These are phyloP conservation scores for Ophioceras dolichostomum DNA, from an alignment of 2,329 filamentous ascomycete species.

Conservation along the genomic window DNA sequence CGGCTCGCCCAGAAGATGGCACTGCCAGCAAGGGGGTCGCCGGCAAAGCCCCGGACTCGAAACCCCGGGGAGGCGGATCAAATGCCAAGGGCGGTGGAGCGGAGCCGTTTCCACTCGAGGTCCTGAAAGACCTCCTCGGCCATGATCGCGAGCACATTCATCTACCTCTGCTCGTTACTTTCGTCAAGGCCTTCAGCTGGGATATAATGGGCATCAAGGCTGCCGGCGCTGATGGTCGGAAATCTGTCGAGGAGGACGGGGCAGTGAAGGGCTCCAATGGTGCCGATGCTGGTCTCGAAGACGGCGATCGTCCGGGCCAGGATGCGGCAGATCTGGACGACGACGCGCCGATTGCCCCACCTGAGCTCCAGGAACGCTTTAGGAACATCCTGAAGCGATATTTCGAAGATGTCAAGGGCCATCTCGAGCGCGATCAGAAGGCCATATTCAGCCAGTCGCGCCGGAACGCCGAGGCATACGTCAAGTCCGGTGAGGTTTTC, in stretches of 20 bases:
- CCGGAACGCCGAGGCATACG: slow-evolving; percentile 94
- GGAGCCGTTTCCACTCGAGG: slow-evolving; percentile 91
- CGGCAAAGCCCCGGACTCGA: slow-evolving; percentile 50
- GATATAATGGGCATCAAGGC: slow-evolving; percentile 77
- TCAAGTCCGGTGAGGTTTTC: slow-evolving; percentile 96
- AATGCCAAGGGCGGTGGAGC: slow-evolving; percentile 51
- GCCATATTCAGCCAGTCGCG: slow-evolving; percentile 75
- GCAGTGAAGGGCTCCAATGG: slow-evolving; percentile 34
- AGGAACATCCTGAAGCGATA: slow-evolving; percentile 76
- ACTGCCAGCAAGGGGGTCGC: slow-evolving; percentile 41
- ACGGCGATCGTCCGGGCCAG: slow-evolving; percentile 35
- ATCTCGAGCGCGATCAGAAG: slow-evolving; percentile 86
- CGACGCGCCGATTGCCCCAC: slow-evolving; percentile 62
- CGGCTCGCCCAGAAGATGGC: slow-evolving; percentile 49
- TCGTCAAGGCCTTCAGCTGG: slow-evolving; percentile 94
- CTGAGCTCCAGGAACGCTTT: slow-evolving; percentile 76
- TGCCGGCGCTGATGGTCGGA: slow-evolving; percentile 63
- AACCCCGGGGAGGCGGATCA: slow-evolving; percentile 37
- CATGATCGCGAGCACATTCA: slow-evolving; percentile 90
- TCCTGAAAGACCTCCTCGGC: slow-evolving; percentile 91
- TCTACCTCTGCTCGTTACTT: slow-evolving; percentile 80
- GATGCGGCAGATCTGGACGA: slow-evolving; percentile 30
- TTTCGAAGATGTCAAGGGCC: slow-evolving; percentile 83
- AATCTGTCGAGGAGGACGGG: slow-evolving; percentile 72
- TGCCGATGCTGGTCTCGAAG: slow-evolving; percentile 19